Percentiles rank a stretch among this genome's conserved stretches.
phyloP scores from a whole-genome alignment of 192 early-diverging fungal genomes.

The Podila epigama region DNA sequence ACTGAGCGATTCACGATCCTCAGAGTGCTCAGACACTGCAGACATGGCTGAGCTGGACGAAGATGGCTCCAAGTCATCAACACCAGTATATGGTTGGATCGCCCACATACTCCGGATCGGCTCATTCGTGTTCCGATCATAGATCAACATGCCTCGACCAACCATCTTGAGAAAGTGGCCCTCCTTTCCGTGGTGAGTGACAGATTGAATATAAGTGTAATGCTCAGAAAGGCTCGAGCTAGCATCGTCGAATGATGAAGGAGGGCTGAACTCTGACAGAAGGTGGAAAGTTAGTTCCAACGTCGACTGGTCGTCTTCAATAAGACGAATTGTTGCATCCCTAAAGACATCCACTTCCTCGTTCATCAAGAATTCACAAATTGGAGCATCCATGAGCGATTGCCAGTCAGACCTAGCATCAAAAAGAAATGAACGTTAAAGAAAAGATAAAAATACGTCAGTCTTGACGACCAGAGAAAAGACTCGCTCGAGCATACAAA shows the following conservation, averaged over 20 bases:
- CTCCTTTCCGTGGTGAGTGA: slow-evolving; percentile 7
- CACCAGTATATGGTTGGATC: slow-evolving; percentile 60
- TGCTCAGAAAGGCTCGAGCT: slow-evolving; percentile 53
- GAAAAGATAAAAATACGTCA: neutral
- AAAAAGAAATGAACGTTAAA: slow-evolving; percentile 3
- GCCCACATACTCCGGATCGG: slow-evolving; percentile 83
- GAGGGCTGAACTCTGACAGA: slow-evolving; percentile 33
- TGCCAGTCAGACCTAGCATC: slow-evolving; percentile 54
- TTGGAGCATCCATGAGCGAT: slow-evolving; percentile 52
- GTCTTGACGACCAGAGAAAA: neutral
- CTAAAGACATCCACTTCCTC: slow-evolving; percentile 70
- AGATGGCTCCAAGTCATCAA: slow-evolving; percentile 12
- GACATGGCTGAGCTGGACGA: slow-evolving; percentile 31
- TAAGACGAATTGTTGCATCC: slow-evolving; percentile 61
- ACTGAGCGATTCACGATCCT: slow-evolving; percentile 7
- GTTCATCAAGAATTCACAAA: slow-evolving; percentile 60
- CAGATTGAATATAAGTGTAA: slow-evolving; percentile 46
- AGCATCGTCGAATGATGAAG: slow-evolving; percentile 35
- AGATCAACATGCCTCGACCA: slow-evolving; percentile 86
- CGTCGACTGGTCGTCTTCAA: slow-evolving; percentile 64
- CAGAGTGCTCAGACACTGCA: slow-evolving; percentile 25
- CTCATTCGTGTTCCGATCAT: slow-evolving; percentile 68
- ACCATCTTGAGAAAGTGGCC: slow-evolving; percentile 71
- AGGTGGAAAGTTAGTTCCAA: slow-evolving; percentile 71
- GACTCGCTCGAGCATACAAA: no score